These are phyloP conservation scores for Entomortierella lignicola DNA, from an alignment of 192 early-diverging fungal species.

Conservation along the genomic window DNA sequence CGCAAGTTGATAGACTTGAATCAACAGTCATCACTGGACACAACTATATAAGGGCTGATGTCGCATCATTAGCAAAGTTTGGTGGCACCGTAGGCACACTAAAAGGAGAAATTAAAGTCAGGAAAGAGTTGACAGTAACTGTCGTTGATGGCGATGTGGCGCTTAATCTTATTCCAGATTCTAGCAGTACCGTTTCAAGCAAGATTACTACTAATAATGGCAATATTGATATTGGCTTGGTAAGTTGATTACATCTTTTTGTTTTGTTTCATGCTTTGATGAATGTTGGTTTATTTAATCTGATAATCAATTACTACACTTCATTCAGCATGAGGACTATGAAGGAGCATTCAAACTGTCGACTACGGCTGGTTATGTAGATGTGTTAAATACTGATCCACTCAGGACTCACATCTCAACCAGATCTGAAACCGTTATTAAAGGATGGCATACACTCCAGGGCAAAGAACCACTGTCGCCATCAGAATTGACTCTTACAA, in stretches of 20 bases:
- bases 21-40: conserved; percentile 18
- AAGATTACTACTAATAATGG: conserved; percentile 3
- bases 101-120: conserved; percentile 7
- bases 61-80: neutral
- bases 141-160: conserved; percentile 12
- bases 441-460: conserved; percentile 1
- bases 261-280: neutral
- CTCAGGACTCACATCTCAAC: neutral
- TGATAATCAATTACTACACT: neutral
- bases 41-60: conserved; percentile 7
- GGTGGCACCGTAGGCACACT: conserved; percentile 8
- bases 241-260: neutral
- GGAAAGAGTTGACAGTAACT: conserved; percentile 3
- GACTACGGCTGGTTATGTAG: neutral
- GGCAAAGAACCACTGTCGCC: neutral
- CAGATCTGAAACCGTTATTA: neutral
- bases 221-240: conserved; percentile 14
- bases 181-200: neutral
- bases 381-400: neutral
- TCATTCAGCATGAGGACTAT: neutral
- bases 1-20: neutral
- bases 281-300: neutral
- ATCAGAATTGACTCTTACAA: neutral
- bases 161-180: conserved; percentile 10
- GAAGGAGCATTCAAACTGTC: conserved; percentile 10